Conservation (phyloP, 306 rosid species). For the Begonia fuchsioides region DNA sequence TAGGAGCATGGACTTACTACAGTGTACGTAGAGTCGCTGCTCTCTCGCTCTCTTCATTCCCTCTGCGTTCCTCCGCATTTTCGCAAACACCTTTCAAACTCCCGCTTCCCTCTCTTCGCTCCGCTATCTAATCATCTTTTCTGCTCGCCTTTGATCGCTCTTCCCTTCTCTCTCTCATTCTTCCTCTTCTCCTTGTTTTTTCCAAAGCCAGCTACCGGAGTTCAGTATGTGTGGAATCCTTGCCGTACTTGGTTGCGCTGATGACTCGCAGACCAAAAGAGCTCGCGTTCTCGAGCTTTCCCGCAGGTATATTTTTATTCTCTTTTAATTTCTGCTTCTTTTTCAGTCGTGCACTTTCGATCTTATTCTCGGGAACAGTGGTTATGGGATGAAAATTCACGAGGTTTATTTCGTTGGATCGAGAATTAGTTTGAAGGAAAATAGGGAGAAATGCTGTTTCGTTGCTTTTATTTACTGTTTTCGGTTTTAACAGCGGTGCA, state of each 20-base stretch:
- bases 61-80: background rate
- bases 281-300: slow-evolving; percentile 76
- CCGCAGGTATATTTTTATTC: slow-evolving; percentile 19
- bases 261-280: slow-evolving; percentile 66
- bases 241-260: slow-evolving; percentile 88
- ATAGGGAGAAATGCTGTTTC: background rate
- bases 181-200: background rate
- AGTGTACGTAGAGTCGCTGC: too few species aligned
- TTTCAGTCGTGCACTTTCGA: background rate
- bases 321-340: background rate
- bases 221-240: slow-evolving; percentile 85
- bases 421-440: background rate
- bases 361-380: background rate
- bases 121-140: background rate
- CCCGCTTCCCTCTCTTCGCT: background rate
- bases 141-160: too few species aligned
- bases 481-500: too few species aligned
- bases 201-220: background rate
- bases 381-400: too few species aligned
- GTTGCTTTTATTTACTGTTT: too few species aligned
- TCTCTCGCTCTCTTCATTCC: background rate
- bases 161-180: background rate
- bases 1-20: background rate
- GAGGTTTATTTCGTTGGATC: too few species aligned
- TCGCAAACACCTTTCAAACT: background rate